Conservation (phyloP, 768 basidiomycete genomes). For the Collybia nuda region DNA sequence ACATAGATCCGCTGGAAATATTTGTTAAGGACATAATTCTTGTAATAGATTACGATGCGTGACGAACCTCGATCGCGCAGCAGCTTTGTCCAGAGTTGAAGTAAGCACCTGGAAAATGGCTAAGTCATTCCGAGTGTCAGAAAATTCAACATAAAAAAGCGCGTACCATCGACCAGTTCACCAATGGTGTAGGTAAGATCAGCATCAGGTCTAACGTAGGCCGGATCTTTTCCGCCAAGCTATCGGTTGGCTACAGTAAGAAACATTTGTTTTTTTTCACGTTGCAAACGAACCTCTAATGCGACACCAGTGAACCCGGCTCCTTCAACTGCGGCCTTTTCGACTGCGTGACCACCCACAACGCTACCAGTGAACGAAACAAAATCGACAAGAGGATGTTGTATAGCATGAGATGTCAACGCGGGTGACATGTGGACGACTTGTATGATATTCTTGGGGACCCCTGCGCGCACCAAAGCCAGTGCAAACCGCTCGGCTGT, state of each 20-base stretch:
- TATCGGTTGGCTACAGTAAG: constrained; percentile 23
- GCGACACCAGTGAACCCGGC: constrained; percentile 83
- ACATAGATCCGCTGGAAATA: constrained; percentile 82
- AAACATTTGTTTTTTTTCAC: neutral
- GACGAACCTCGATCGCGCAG: constrained; percentile 81
- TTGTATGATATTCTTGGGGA: constrained; percentile 73
- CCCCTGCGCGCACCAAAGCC: constrained; percentile 72
- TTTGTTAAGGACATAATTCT: too few species aligned
- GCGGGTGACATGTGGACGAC: constrained; percentile 71
- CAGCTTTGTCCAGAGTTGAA: constrained; percentile 99
- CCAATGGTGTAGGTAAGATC: constrained; percentile 79
- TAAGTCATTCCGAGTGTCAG: neutral
- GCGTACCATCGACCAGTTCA: constrained; percentile 87
- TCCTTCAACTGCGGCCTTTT: constrained; percentile 63
- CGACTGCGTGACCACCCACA: constrained; percentile 70
- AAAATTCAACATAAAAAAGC: neutral
- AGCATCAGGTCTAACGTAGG: constrained; percentile 88
- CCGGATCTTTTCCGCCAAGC: constrained; percentile 98
- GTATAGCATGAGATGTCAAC: constrained; percentile 58
- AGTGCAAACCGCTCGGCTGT: constrained; percentile 77
- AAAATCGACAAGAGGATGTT: constrained; percentile 71
- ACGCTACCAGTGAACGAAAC: constrained; percentile 92
- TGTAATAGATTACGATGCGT: neutral
- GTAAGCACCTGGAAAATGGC: constrained; percentile 62
- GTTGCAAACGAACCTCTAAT: constrained; percentile 58